phyloP scores from a whole-genome alignment of 202 grass and related monocot genomes.

The Panicum hallii region DNA sequence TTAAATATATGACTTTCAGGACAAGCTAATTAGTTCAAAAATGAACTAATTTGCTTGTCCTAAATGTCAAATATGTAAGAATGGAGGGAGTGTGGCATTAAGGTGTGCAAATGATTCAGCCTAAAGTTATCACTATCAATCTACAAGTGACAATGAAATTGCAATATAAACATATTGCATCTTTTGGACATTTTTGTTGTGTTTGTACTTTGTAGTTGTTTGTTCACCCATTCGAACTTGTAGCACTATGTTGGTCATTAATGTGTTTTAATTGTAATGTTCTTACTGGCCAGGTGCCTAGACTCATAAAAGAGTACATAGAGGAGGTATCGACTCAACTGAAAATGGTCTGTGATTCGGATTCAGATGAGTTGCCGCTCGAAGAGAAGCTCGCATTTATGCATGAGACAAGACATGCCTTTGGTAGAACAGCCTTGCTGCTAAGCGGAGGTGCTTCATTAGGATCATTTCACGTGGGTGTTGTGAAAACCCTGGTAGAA shows the following conservation, averaged over 20 bases:
- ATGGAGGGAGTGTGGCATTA: neutral
- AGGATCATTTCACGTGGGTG: conserved; percentile 87
- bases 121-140: neutral
- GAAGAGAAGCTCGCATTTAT: conserved; percentile 98
- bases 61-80: too few relatives aligned
- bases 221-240: neutral
- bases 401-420: conserved; percentile 95
- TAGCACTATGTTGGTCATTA: neutral
- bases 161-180: neutral
- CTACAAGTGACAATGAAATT: neutral
- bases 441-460: conserved; percentile 94
- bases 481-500: conserved; percentile 88
- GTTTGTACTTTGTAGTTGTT: neutral
- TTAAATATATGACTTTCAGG: too few relatives aligned
- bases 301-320: conserved; percentile 93
- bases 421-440: conserved; percentile 90
- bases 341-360: conserved; percentile 91
- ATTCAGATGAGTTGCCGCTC: conserved; percentile 76
- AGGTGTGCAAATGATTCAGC: neutral
- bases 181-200: neutral
- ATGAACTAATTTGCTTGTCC: too few relatives aligned
- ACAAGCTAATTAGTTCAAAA: too few relatives aligned
- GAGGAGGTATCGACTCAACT: conserved; percentile 91
- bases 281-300: conserved; percentile 66
- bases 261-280: neutral